phyloP scores from a whole-genome alignment of 2,329 filamentous ascomycete species.

The Fusarium heterosporum region DNA sequence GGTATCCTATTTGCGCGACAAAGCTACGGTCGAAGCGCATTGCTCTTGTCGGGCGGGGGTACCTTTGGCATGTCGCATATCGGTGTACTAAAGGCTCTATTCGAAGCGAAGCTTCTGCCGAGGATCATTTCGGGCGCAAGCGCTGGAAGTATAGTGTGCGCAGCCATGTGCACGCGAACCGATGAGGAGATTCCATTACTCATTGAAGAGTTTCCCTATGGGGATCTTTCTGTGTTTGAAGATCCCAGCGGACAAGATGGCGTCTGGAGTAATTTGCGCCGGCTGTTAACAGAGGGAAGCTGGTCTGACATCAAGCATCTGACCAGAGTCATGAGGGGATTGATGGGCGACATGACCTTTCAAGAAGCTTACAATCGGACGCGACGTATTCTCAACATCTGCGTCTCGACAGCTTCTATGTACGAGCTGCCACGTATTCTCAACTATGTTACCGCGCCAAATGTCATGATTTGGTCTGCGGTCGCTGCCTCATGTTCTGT shows the following conservation, averaged over 20 bases:
- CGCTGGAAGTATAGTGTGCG: constrained; percentile 86
- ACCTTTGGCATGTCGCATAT: constrained; percentile 95
- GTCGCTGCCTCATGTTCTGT: constrained; percentile 97
- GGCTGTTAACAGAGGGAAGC: constrained; percentile 83
- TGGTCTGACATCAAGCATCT: constrained; percentile 89
- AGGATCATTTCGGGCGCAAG: constrained; percentile 90
- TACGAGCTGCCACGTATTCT: constrained; percentile 88
- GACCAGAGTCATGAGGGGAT: constrained; percentile 80
- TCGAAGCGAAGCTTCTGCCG: constrained; percentile 79
- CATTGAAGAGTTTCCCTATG: constrained; percentile 77
- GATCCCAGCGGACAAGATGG: constrained; percentile 68
- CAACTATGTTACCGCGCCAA: constrained; percentile 93
- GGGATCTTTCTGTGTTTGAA: constrained; percentile 85
- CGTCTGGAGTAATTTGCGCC: constrained; percentile 74
- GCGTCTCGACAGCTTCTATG: constrained; percentile 86
- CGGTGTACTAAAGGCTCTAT: constrained; percentile 85
- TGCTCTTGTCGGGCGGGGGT: constrained; percentile 85
- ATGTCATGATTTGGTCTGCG: constrained; percentile 96
- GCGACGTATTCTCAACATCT: constrained; percentile 90
- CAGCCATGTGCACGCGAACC: constrained; percentile 80
- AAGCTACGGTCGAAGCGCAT: constrained; percentile 85
- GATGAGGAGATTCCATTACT: constrained; percentile 81
- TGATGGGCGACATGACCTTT: constrained; percentile 92
- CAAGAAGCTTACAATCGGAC: constrained; percentile 97
- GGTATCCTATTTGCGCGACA: constrained; percentile 78